These are phyloP conservation scores for Quercus aquifolioides DNA, from an alignment of 306 rosid genomes.

Conservation along the genomic window DNA sequence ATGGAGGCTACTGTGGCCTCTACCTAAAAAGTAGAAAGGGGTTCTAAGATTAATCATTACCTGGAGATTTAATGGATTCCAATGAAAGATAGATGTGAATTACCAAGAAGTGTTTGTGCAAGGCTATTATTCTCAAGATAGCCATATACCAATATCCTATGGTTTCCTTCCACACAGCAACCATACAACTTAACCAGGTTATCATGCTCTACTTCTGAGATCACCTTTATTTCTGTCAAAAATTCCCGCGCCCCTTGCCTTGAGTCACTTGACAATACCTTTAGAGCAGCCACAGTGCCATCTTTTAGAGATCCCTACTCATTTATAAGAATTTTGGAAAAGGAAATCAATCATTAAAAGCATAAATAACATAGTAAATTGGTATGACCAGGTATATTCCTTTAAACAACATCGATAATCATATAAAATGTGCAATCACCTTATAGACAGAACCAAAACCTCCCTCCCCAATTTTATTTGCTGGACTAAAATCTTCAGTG, in stretches of 20 bases:
- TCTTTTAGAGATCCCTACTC: slow-evolving; percentile 57
- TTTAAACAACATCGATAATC: background rate
- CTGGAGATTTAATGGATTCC: slow-evolving; percentile 4
- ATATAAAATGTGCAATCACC: slow-evolving; percentile 38
- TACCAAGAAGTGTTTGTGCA: slow-evolving; percentile 70
- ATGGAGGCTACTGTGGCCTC: slow-evolving; percentile 51
- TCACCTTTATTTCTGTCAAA: slow-evolving; percentile 80
- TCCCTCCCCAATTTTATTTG: slow-evolving; percentile 73
- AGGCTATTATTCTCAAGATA: slow-evolving; percentile 86
- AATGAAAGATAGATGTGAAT: slow-evolving; percentile 13
- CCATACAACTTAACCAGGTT: slow-evolving; percentile 78
- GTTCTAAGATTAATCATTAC: slow-evolving; percentile 14
- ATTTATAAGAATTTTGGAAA: slow-evolving; percentile 1
- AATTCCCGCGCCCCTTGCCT: slow-evolving; percentile 66
- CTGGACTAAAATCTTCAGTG: slow-evolving; percentile 46
- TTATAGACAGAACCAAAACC: slow-evolving; percentile 91
- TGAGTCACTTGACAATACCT: slow-evolving; percentile 70
- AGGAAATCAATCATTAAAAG: slow-evolving; percentile 3
- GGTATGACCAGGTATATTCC: slow-evolving; percentile 3
- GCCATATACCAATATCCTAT: slow-evolving; percentile 80
- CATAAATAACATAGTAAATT: slow-evolving; percentile 1
- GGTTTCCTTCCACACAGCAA: slow-evolving; percentile 65
- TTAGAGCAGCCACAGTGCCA: slow-evolving; percentile 61
- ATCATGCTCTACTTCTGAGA: slow-evolving; percentile 60
- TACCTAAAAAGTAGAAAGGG: slow-evolving; percentile 33